Percentiles rank a stretch among this genome's conserved stretches.
These are phyloP conservation scores for barley (Hordeum vulgare) DNA, from an alignment of 176 grass and related monocot species.

Conservation along the genomic window DNA sequence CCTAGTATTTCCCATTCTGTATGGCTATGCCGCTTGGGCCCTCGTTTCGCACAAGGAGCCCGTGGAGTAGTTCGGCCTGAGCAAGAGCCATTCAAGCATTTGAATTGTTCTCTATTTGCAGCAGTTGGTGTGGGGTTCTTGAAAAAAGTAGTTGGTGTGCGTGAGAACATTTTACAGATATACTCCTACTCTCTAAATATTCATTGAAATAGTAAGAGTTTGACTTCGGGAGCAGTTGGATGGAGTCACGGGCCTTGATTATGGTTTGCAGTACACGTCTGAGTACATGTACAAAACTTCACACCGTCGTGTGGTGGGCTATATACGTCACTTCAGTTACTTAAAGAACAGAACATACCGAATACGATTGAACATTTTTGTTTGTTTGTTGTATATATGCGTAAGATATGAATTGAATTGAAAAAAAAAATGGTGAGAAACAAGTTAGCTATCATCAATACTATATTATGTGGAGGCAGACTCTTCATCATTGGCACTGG, in stretches of 20 bases:
- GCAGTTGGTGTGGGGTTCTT: too few species aligned
- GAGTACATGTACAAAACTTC: background rate
- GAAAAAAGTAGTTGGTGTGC: background rate
- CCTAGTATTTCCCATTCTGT: background rate
- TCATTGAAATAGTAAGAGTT: background rate
- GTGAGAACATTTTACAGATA: background rate
- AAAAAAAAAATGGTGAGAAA: background rate
- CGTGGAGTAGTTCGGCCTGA: background rate
- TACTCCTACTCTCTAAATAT: background rate
- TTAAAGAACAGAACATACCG: too few species aligned
- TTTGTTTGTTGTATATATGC: background rate
- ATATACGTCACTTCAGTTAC: background rate
- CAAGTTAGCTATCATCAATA: background rate
- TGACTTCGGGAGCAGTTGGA: background rate
- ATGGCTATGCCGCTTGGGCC: background rate
- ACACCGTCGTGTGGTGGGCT: background rate
- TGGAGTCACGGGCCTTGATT: background rate
- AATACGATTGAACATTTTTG: background rate
- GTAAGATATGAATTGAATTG: background rate
- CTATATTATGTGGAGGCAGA: conserved; percentile 34
- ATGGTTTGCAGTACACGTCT: background rate
- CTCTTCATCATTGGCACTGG: conserved; percentile 11
- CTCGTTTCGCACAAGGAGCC: background rate
- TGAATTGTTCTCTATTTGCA: background rate
- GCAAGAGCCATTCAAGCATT: background rate